Evolutionary conservation across 2,329 filamentous ascomycete species (phyloP).

Genomic region (Aspergillus sp.): DNA sequence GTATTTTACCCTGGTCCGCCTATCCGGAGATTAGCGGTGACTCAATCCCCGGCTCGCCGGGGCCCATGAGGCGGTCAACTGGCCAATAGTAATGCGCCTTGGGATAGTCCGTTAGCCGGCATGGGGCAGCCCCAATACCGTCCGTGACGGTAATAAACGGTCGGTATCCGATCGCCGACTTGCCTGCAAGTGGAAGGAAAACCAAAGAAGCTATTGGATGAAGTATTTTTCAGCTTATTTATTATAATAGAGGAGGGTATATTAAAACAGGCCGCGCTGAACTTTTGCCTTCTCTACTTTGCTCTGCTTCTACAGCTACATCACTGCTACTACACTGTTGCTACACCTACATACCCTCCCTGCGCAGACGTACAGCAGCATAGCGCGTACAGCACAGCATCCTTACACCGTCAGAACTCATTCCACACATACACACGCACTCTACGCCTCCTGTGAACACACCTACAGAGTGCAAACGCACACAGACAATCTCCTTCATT

Average conservation of each 20-base stretch:
- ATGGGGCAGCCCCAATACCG: too few species aligned
- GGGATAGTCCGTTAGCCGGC: not conserved
- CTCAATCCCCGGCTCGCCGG: too few species aligned
- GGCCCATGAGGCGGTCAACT: not conserved
- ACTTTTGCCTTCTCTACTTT: too few species aligned
- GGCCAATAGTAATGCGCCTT: not conserved
- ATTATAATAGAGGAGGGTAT: not conserved
- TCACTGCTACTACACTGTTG: too few species aligned
- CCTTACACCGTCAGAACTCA: not conserved
- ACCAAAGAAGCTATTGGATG: constrained; percentile 5
- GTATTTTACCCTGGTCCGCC: too few species aligned
- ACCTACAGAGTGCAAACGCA: not conserved
- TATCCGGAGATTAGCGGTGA: too few species aligned
- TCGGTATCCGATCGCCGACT: constrained; percentile 1
- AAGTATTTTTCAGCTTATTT: constrained; percentile 2
- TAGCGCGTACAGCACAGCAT: not conserved
- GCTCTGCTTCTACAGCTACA: too few species aligned
- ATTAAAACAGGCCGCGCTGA: not conserved
- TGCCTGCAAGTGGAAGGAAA: not conserved
- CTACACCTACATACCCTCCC: too few species aligned
- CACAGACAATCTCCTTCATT: not conserved
- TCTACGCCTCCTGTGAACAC: too few species aligned
- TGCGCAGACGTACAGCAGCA: too few species aligned
- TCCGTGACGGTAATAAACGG: not conserved
- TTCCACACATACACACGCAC: not conserved